Evolutionary conservation across 768 basidiomycete species (phyloP), one percentile per base, ranked within the genome.

Genomic region (Boletus huronensis): DNA sequence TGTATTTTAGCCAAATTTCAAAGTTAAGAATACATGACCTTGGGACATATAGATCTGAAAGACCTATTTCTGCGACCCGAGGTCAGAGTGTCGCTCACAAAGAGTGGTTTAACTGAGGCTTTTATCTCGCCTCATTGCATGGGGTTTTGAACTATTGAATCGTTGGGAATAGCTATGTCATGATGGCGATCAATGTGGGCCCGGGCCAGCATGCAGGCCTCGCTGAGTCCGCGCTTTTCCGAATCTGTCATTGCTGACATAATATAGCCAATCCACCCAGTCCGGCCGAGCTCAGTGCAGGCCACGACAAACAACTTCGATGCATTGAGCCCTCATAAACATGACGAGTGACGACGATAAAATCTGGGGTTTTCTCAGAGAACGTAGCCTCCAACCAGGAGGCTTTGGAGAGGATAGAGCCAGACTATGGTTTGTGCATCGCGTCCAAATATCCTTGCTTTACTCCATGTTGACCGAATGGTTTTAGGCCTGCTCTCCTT

Each of bases 331-430:
- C 48, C 47, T 54, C 58, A 68, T 68, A 63, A 53, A 54, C 58
- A 41, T 55, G 19, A 55, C 55, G 23, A 63, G 47, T 35, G 59
- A 60, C 48, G 63, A 68, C 49, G 51, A 64, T 31, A 53, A 72
- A 51, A 74, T 77, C 58, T 86, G 83, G 84, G 64, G 72, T 2
- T 64, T 55, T 2, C 72, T 83, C 38, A 74, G 80, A 53, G 61
- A 60, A 48, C 68, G 67, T 48, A 86, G 84, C 57, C 68, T 88
- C 17, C 61, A 63, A 40, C 80, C 82, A 32, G 78, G 82, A n/a
- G 88, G 88, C 4, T 89, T 90, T 61, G 83, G 84, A 23, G 66
- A 70, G 10, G 76, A 78, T 32, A 76, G 88, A 64, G 70, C 63
- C 21, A 65, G 73, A 39, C 72, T 87, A 64, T 90, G 88, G 88